phyloP scores from a whole-genome alignment of 2,329 filamentous ascomycete genomes.

The Sarocladiaceae sp. region DNA sequence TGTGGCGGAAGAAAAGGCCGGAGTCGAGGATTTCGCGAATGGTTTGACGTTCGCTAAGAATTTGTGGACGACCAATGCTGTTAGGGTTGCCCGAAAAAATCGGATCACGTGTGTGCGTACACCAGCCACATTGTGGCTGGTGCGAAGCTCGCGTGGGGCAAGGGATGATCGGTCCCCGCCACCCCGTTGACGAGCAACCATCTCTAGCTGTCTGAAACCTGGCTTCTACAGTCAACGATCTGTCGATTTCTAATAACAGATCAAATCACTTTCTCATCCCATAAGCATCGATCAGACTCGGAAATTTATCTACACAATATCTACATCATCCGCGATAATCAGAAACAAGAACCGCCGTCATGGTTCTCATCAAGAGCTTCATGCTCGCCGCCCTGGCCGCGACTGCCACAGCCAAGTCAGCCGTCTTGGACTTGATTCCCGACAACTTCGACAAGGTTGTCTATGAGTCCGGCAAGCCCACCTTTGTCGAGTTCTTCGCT shows the following conservation, averaged over 20 bases:
- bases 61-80: slow-evolving; percentile 24
- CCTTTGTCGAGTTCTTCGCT: slow-evolving; percentile 96
- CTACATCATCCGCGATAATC: too few relatives aligned
- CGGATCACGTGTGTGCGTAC: not conserved
- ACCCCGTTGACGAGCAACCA: not conserved
- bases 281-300: too few relatives aligned
- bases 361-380: slow-evolving; percentile 57
- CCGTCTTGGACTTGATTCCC: slow-evolving; percentile 85
- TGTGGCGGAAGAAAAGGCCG: slow-evolving; percentile 22
- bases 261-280: slow-evolving; percentile 1
- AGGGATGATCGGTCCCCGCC: not conserved
- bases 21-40: slow-evolving; percentile 29
- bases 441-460: slow-evolving; percentile 90
- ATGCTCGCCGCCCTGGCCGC: slow-evolving; percentile 52
- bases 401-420: slow-evolving; percentile 62
- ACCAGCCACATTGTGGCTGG: slow-evolving; percentile 1
- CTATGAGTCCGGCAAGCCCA: slow-evolving; percentile 87
- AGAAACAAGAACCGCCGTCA: slow-evolving; percentile 16
- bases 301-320: too few relatives aligned
- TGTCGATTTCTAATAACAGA: not conserved
- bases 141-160: not conserved
- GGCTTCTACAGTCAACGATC: not conserved
- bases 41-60: slow-evolving; percentile 29
- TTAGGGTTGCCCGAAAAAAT: slow-evolving; percentile 6
- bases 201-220: slow-evolving; percentile 5